Evolutionary conservation across 441 rosid genomes (phyloP).

Genomic region (Mallotus repandus): DNA sequence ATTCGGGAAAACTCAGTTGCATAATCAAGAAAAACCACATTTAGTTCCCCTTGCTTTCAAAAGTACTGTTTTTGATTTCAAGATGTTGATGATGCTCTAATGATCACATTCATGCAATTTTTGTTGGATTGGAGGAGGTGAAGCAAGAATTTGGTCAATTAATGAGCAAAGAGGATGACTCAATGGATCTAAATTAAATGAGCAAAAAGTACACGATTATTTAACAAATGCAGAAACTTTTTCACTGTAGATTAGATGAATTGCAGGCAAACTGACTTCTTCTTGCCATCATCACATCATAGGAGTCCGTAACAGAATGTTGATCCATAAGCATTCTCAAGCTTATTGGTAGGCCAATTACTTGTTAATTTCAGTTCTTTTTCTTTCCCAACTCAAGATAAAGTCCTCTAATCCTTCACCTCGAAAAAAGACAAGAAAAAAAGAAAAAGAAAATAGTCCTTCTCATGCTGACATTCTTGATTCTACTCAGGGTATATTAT

Average conservation of each 20-base stretch:
- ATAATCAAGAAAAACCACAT: not conserved
- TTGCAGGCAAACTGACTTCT: not conserved
- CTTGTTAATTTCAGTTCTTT: not conserved
- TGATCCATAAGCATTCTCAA: slow-evolving; percentile 4
- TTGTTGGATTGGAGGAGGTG: not conserved
- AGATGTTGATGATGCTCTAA: not conserved
- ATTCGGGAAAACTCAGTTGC: not conserved
- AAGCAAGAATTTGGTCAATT: not conserved
- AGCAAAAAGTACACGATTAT: not conserved
- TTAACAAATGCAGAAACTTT: not conserved
- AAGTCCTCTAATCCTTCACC: not conserved
- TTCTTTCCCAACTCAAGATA: not conserved
- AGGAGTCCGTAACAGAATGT: not conserved
- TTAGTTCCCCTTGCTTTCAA: not conserved
- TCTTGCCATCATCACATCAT: not conserved
- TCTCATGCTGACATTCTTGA: not conserved
- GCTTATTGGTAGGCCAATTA: not conserved
- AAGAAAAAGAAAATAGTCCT: not conserved
- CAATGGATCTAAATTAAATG: not conserved
- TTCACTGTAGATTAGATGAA: not conserved
- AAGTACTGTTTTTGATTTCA: not conserved
- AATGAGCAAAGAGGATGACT: not conserved
- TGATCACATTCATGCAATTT: not conserved
- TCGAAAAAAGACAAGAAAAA: not conserved
- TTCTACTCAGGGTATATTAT: not conserved